Percentiles rank a stretch among this genome's conserved stretches.
phyloP scores from a whole-genome alignment of 1,139 yeast species.

The Zygosaccharomyces sapae region DNA sequence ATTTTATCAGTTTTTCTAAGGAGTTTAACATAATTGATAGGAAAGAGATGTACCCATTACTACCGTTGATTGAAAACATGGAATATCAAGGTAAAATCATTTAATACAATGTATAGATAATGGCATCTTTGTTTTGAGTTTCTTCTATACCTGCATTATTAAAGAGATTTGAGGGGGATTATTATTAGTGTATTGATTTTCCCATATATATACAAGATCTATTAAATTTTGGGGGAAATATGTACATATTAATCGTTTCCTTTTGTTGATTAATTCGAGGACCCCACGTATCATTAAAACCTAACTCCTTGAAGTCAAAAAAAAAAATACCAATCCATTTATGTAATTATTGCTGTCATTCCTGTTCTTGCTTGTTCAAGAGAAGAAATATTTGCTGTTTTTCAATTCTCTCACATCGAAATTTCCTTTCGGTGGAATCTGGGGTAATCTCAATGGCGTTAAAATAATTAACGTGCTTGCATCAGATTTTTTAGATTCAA shows the following conservation, averaged over 20 bases:
- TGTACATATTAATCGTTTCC: slow-evolving; percentile 4
- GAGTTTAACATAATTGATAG: slow-evolving; percentile 79
- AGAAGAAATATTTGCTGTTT: slow-evolving; percentile 77
- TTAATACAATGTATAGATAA: slow-evolving; percentile 10
- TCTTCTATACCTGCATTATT: neutral
- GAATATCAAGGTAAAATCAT: slow-evolving; percentile 82
- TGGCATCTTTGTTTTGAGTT: neutral
- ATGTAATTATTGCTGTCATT: neutral
- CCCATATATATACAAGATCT: neutral
- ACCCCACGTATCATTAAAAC: slow-evolving; percentile 1
- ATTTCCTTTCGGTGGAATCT: slow-evolving; percentile 75
- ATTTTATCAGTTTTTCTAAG: slow-evolving; percentile 78
- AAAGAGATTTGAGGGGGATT: too few relatives aligned
- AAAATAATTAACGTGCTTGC: slow-evolving; percentile 37
- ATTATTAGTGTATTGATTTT: neutral
- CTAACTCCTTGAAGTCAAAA: neutral
- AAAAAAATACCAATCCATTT: neutral
- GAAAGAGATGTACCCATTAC: slow-evolving; percentile 73
- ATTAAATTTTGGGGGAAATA: neutral
- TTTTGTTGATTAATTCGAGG: neutral
- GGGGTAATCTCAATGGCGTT: slow-evolving; percentile 68
- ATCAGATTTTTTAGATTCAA: slow-evolving; percentile 33
- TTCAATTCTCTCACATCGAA: slow-evolving; percentile 73
- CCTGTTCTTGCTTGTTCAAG: slow-evolving; percentile 19
- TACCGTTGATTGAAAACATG: slow-evolving; percentile 69